Evolutionary conservation across 306 rosid species (phyloP), one percentile per base, ranked within the genome.

Genomic region (Malus asiatica): DNA sequence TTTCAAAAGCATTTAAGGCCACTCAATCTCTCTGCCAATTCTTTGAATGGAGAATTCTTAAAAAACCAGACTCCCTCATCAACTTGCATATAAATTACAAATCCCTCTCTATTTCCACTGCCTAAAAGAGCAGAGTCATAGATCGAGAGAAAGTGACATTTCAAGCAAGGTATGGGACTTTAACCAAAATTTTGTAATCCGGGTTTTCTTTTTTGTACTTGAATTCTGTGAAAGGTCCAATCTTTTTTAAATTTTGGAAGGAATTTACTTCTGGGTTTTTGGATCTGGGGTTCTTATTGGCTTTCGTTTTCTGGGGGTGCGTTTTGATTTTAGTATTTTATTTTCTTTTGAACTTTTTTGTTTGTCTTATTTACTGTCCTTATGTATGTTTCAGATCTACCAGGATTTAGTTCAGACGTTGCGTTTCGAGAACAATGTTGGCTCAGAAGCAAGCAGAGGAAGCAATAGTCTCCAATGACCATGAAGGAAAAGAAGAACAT

Each of bases 381-480:
- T 70, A 20, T 78, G 25, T 74, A 44, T 78, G 84, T 81, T 87
- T 79, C 90, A 89, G 97, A 93, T 91, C 96, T 85, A 74, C 48
- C 52, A 35, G 46, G 79, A 79, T 82, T 74, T 51, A 66, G 87
- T 82, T 74, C 25, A 69, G 87, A 77, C 74, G 83, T 81, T 79
- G 45, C 15, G 68, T 76, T 78, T n/a, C 25, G 53, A 32, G 68
- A 77, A 77, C 89, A 94, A 95, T 95, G 98, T 81, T 87, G 88
- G 45, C 88, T 38, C 96, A 87, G 84, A 92, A 86, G 81, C 97
- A 92, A 79, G 91, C 87, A 79, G 99, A 95, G 82, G 99, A 95
- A 80, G 91, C 99, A 46, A 92, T 95, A 74, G 99, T 92, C 35
- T 45, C 87, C 8, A 93, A 83, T 59, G 75, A 70, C 68, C 78